phyloP scores from a whole-genome alignment of 805 yeast species.

The Ogataea salicorniae region DNA sequence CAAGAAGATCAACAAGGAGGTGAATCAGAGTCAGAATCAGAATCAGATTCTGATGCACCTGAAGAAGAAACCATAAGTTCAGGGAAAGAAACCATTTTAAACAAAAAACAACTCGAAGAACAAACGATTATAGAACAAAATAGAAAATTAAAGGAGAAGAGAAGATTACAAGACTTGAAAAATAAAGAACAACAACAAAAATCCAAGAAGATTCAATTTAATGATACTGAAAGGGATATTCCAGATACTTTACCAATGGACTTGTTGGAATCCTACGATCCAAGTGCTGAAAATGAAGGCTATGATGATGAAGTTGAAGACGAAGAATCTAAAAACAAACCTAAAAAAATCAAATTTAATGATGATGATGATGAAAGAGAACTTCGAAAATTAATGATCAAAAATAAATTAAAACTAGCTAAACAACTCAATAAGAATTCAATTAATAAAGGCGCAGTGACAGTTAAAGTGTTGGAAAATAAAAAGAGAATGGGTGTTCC shows the following conservation, averaged over 20 bases:
- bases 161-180: conserved; percentile 27
- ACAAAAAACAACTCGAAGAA: conserved; percentile 21
- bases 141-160: conserved; percentile 23
- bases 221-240: conserved; percentile 16
- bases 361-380: conserved; percentile 21
- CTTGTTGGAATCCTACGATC: conserved; percentile 30
- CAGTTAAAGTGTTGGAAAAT: conserved; percentile 30
- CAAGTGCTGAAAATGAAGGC: conserved; percentile 1
- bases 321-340: conserved; percentile 7
- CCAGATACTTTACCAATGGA: conserved; percentile 37
- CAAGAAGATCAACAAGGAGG: background rate
- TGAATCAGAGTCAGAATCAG: conserved; percentile 7
- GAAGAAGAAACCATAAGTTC: conserved; percentile 36
- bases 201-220: conserved; percentile 4
- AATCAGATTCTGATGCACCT: conserved; percentile 36
- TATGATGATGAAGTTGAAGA: conserved; percentile 4
- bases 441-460: conserved; percentile 37
- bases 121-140: conserved; percentile 20
- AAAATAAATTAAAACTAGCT: conserved; percentile 28
- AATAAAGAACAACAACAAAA: conserved; percentile 14
- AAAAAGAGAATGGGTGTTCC: conserved; percentile 19
- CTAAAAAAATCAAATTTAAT: conserved; percentile 33
- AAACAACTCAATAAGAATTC: conserved; percentile 26
- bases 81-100: conserved; percentile 8
- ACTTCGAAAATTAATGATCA: conserved; percentile 10